Conservation (phyloP, 1,284 basidiomycete species). For the Ustilago shanxiensis region DNA sequence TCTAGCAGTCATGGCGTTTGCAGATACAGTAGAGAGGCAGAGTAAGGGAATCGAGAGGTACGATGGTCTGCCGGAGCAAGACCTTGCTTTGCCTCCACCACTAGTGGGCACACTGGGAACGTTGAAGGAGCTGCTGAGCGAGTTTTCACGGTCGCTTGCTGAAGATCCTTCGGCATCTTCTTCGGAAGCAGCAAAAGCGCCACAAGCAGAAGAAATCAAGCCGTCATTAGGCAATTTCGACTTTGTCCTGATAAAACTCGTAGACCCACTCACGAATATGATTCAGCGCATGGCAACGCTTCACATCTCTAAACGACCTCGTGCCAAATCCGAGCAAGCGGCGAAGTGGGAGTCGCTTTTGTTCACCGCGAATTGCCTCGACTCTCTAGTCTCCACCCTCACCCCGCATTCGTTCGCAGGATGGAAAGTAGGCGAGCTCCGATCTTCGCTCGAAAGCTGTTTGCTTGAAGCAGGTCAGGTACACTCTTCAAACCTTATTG, state of each 20-base stretch:
- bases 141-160: constrained; percentile 46
- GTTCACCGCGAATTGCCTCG: constrained; percentile 53
- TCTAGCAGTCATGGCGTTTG: constrained; percentile 49
- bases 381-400: constrained; percentile 31
- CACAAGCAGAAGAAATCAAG: not conserved
- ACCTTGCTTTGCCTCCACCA: constrained; percentile 47
- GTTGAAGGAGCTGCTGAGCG: constrained; percentile 58
- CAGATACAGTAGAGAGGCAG: constrained; percentile 56
- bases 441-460: not conserved
- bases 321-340: constrained; percentile 14
- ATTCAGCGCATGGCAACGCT: constrained; percentile 35
- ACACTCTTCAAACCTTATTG: constrained; percentile 29
- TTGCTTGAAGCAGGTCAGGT: constrained; percentile 6
- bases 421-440: constrained; percentile 20
- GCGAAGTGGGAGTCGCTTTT: constrained; percentile 49
- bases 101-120: constrained; percentile 42
- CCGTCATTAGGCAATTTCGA: constrained; percentile 37
- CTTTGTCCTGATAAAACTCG: constrained; percentile 46
- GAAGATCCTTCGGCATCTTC: constrained; percentile 16
- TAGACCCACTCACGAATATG: constrained; percentile 53
- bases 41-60: constrained; percentile 48
- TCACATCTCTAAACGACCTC: constrained; percentile 19
- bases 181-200: not conserved
- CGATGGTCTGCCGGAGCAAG: constrained; percentile 31
- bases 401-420: constrained; percentile 22